Evolutionary conservation across 2,329 filamentous ascomycete genomes (phyloP), one percentile per base, ranked within the genome.

Genomic region (Fusarium sororula): DNA sequence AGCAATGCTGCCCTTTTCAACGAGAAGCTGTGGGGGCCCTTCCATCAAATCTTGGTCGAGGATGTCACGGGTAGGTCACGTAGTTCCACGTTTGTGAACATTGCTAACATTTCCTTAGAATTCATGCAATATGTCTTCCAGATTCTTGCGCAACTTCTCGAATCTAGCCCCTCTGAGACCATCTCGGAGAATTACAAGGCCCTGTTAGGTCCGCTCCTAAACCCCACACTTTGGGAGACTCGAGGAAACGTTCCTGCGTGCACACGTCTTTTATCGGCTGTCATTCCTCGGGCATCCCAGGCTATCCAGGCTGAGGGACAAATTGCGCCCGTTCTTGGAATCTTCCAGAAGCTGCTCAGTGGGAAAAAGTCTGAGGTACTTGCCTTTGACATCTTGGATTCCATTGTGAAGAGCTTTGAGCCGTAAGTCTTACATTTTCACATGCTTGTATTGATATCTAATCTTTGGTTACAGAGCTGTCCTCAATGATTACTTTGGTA

Each of bases 111-210:
- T 28, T 22, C 32, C 45, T 39, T 74, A 92, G 96, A 99, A 84
- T 99, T 99, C 80, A 92, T 94, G 80, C 96, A 96, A 10, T 99
- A 98, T 78, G 91, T 98, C 61, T 98, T 99, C 87, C 96, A 99
- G 81, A 90, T 99, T 41, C 93, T 98, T 73, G 94, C 96, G 6
- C 94, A 96, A 59, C 89, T 99, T 20, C 88, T 99, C 7, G 96
- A 98, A 83, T 90, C 93, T 13, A 96, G 96, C 77, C 93, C 94
- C 1, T 88, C 92, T 0, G 92, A 90, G n/a, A 88, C 92, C 14
- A 87, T 98, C 37, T 94, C 95, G 6, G 89, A 90, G 32, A 93
- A 94, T 80, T 98, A 97, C 86, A 92, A 93, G 81, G 88, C 89
- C 12, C 86, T 99, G 51, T 89, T 98, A 47, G 87, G 87, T 1